Base-by-base conservation (phyloP, 306 rosid genomes). In the Cucurbita moschata region DNA sequence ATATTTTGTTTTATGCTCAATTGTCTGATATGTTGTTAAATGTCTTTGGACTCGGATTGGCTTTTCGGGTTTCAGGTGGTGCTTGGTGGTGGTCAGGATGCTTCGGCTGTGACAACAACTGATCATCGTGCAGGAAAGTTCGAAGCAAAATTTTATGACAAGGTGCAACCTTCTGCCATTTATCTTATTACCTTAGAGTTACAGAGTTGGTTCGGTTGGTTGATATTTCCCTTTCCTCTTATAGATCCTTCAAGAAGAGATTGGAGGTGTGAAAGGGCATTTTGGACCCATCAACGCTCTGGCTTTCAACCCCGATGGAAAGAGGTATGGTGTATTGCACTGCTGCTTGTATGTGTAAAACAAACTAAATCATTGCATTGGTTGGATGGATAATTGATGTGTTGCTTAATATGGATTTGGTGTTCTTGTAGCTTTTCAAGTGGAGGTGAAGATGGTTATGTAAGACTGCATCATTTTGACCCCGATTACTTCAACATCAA, bases 1-100 rank as follows among this genome's bases (percentile, higher is more conserved):
- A 72, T 43, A 66, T 40, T 7, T 7, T 46, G 52, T 69, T 8
- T 13, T 69, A 37, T 52, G 18, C 38, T 49, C 16, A 5, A 37
- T 70, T 19, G 7, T 63, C 66, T 39, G 11, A 0, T 12, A 76
- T 7, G 37, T 40, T 63, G 13, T 5, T 47, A 12, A 44, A 21
- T 23, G 43, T 68, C 21, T 47, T 10, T 30, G 35, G 13, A 7
- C 26, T 49, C 18, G 15, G 6, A 23, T 74, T 30, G 7, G 8
- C 13, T 47, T 61, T 72, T 35, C 58, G 78, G 30, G 78, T 66
- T 60, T 11, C 50, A 94, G 98, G 97, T 94, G 75, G 97, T 94
- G 37, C 77, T 94, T 77, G 99, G 97, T 78, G 99, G 99, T 86
- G 99, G 99, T 81, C 99, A 94, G 82, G 97, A 91, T 76, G 99